phyloP scores from a whole-genome alignment of 1,139 yeast species.

The Yamadazyma friedrichii region DNA sequence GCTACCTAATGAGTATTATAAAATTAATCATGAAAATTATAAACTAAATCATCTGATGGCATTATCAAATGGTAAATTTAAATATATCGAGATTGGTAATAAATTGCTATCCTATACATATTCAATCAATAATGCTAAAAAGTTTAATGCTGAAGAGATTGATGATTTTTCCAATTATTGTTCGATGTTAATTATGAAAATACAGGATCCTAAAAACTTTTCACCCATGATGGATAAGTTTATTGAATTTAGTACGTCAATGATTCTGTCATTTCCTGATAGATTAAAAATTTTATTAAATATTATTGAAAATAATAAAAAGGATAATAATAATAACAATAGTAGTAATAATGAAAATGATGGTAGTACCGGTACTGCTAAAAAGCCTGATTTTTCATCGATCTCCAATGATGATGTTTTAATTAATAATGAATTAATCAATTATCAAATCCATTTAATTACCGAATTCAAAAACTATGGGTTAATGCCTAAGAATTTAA shows the following conservation, averaged over 20 bases:
- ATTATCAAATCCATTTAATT: conserved; percentile 9
- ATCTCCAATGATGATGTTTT: conserved; percentile 5
- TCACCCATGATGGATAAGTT: conserved; percentile 7
- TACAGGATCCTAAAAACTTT: conserved; percentile 2
- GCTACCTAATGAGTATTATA: conserved; percentile 10
- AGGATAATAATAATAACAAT: no score
- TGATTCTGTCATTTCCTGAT: conserved; percentile 10
- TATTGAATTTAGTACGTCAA: conserved; percentile 8
- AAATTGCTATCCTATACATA: conserved; percentile 4
- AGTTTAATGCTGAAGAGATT: no score
- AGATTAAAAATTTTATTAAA: conserved; percentile 9
- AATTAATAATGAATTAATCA: neutral
- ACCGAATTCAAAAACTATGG: conserved; percentile 9
- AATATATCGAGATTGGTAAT: conserved; percentile 9
- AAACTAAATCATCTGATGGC: conserved; percentile 8
- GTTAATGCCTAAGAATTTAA: conserved; percentile 7
- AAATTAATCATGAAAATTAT: conserved; percentile 3
- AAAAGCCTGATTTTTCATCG: no score
- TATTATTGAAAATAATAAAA: no score
- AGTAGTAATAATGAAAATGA: no score
- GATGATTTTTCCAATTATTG: conserved; percentile 9
- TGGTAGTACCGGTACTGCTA: no score
- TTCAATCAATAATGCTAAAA: no score
- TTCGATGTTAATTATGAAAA: conserved; percentile 4
- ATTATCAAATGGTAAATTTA: conserved; percentile 9